Conservation (phyloP, 2,329 filamentous ascomycete genomes). For the Penicillium crustosum region DNA sequence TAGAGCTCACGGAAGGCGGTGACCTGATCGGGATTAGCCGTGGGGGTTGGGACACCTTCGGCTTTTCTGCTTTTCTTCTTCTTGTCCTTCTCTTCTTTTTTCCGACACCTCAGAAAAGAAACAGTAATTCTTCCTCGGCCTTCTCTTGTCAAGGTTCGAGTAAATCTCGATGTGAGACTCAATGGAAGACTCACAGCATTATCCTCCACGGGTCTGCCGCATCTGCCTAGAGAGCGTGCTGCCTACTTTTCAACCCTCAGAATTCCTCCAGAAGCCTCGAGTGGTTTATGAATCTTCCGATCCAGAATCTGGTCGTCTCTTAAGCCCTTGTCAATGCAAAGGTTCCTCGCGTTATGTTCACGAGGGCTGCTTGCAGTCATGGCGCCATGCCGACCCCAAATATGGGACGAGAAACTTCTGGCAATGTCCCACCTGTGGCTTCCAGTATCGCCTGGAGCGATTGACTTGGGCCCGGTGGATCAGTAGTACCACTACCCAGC, state of each 20-base stretch:
- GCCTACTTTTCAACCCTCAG: slow-evolving; percentile 60
- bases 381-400: slow-evolving; percentile 72
- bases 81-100: neutral
- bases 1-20: slow-evolving; percentile 26
- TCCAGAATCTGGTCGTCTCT: slow-evolving; percentile 69
- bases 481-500: slow-evolving; percentile 65
- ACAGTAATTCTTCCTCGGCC: slow-evolving; percentile 12
- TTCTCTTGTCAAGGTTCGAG: slow-evolving; percentile 1
- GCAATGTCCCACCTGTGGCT: slow-evolving; percentile 84
- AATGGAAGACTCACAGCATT: slow-evolving; percentile 48
- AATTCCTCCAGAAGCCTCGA: slow-evolving; percentile 57
- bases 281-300: slow-evolving; percentile 74
- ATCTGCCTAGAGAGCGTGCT: slow-evolving; percentile 78
- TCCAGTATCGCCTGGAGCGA: slow-evolving; percentile 75
- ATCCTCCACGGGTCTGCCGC: slow-evolving; percentile 74
- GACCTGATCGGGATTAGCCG: slow-evolving; percentile 20
- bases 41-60: slow-evolving; percentile 7
- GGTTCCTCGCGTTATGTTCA: slow-evolving; percentile 93
- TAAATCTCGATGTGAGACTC: slow-evolving; percentile 9
- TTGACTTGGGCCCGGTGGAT: slow-evolving; percentile 72
- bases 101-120: slow-evolving; percentile 18
- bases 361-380: slow-evolving; percentile 80
- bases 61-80: slow-evolving; percentile 18
- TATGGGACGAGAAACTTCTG: slow-evolving; percentile 70
- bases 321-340: slow-evolving; percentile 91